Evolutionary conservation across 805 yeast species (phyloP), one percentile per base, ranked within the genome.

Genomic region (Monosporozyma servazzii): DNA sequence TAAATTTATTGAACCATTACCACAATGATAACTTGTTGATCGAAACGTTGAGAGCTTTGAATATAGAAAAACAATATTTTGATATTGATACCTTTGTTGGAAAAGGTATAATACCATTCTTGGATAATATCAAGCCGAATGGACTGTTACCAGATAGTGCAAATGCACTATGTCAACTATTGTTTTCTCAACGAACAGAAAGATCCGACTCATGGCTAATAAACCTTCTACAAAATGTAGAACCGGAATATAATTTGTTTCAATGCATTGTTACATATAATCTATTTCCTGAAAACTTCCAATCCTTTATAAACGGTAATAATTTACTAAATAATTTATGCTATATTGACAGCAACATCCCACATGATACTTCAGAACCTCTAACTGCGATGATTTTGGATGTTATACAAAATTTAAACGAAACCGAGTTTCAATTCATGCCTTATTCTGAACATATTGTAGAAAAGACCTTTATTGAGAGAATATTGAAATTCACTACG

Each of bases 161-260:
- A 9, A 21, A 41, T 21, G 8, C 17, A 15, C 11, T 41, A 41
- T 41, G 29, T 9, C 44, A 41, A 41, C 10, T 41, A 11, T 41
- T 41, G 17, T 41, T 21, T 15, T 41, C 44, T 20, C 44, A 41
- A 41, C 21, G 44, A 10, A 31, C 23, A 7, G 18, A 20, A 8
- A 18, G 31, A 18, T 17, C 48, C 6, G 29, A 21, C 29, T n/a
- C 40, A 13, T 48, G 51, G 51, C 23, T 48, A 36, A 20, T 17
- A 18, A n/a, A 18, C n/a, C 10, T 52, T 61, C 3, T 8, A 49
- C 37, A 45, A 27, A 40, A 6, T 21, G 27, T 39, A 15, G 17
- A 25, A 18, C 48, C 52, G 8, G 23, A 45, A 11, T n/a, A 17
- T 10, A 25, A 25, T 20, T 45, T 49, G 23, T 45, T 37, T 9